Evolutionary conservation across 495 filamentous ascomycete genomes (phyloP), one percentile per base, ranked within the genome.

Genomic region (Talaromyces proteolyticus): DNA sequence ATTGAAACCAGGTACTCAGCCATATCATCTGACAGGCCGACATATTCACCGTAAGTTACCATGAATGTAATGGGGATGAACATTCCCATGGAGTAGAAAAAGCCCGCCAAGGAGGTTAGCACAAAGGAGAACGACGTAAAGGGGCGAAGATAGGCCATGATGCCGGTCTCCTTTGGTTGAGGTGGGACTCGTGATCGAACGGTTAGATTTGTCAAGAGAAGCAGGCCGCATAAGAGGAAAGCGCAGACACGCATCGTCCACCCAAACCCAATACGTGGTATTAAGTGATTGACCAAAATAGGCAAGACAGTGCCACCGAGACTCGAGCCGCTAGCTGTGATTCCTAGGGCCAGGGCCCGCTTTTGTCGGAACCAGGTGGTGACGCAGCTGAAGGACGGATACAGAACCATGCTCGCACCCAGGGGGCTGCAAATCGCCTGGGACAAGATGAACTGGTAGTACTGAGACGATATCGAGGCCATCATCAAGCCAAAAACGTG

Each of bases 51-150:
- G 44, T 81, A 63, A 2, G 81, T 68, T 23, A 83, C 79, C 36
- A 92, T 68, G 58, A 80, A 90, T 57, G 82, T 86, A 67, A 88
- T 82, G 0, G 88, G 88, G n/a, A 89, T 53, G 61, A 88, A 88
- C 12, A 24, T 45, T 89, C 63, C 29, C 29, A 36, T 36, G 7
- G 29, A 36, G 29, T 36, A 36, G 29, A 36, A 36, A 14, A 36
- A 36, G 29, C 29, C 29, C 29, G 29, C 29, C 6, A 36, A 14
- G 6, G 29, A 6, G 7, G 29, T 36, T 7, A 36, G 29, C 14
- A 7, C 7, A 36, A 36, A 36, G 6, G 29, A 14, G 14, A 14
- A 7, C 53, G 89, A 85, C 12, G 57, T 69, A 22, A 91, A 72
- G 2, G 86, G 85, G 1, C 58, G 54, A 3, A 84, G 20, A 58